Evolutionary conservation across 495 filamentous ascomycete genomes (phyloP).

Genomic region (Talaromyces proteolyticus): DNA sequence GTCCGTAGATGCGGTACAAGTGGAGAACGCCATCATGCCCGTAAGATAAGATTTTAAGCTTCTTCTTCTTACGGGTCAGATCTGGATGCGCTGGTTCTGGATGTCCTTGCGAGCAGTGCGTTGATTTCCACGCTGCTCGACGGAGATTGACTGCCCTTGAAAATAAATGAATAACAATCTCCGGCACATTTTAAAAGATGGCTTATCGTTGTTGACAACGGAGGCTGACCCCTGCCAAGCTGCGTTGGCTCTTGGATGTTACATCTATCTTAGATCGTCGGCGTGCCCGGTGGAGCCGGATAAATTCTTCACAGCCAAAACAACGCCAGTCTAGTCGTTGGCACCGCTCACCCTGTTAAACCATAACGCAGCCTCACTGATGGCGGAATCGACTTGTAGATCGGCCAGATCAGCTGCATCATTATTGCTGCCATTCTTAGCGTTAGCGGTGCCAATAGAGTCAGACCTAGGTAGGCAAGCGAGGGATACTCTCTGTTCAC

Average conservation of each 20-base stretch:
- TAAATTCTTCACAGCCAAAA: neutral
- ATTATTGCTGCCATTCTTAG: neutral
- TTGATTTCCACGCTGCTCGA: too few species aligned
- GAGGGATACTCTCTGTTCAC: conserved; percentile 20
- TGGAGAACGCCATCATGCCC: neutral
- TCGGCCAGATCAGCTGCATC: too few species aligned
- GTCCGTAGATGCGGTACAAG: neutral
- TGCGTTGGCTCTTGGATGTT: neutral
- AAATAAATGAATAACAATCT: too few species aligned
- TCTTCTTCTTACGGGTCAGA: too few species aligned
- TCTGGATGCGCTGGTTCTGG: too few species aligned
- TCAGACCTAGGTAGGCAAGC: neutral
- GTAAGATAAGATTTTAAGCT: neutral
- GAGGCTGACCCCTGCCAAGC: neutral
- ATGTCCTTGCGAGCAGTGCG: too few species aligned
- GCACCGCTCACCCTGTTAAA: neutral
- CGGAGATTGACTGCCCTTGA: too few species aligned
- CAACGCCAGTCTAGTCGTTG: neutral
- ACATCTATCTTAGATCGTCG: too few species aligned
- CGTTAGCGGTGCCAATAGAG: neutral
- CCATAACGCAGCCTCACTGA: neutral
- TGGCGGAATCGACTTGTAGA: neutral
- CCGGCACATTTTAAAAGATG: too few species aligned
- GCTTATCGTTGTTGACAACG: too few species aligned
- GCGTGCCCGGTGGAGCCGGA: neutral